Evolutionary conservation across 495 filamentous ascomycete species (phyloP).

Genomic region (Penicillium tannophilum): DNA sequence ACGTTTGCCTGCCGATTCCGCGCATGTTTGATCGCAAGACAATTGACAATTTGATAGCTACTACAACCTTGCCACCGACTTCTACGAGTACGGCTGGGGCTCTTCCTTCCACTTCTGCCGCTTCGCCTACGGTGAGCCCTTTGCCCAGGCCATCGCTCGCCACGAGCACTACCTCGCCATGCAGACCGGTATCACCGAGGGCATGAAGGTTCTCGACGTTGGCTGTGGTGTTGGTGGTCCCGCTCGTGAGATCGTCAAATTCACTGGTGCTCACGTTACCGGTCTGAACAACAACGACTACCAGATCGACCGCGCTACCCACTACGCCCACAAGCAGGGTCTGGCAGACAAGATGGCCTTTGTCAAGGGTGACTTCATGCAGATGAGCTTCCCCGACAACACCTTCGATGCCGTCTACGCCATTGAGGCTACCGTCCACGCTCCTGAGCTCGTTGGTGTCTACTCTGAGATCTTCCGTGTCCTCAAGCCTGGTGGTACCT

Average conservation of each 20-base stretch:
- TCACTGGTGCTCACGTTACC: constrained; percentile 84
- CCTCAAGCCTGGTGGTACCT: constrained; percentile 92
- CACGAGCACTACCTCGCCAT: constrained; percentile 98
- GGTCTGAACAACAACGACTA: constrained; percentile 99
- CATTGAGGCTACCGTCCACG: constrained; percentile 96
- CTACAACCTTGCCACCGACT: constrained; percentile 96
- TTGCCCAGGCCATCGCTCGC: constrained; percentile 91
- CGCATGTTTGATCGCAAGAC: constrained; percentile 3
- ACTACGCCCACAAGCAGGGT: constrained; percentile 80
- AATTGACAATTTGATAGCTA: constrained; percentile 57
- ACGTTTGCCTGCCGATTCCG: constrained; percentile 40
- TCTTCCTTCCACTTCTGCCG: constrained; percentile 98
- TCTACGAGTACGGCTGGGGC: constrained; percentile 98
- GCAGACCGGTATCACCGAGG: constrained; percentile 80
- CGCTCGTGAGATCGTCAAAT: constrained; percentile 96
- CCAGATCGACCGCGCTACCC: constrained; percentile 92
- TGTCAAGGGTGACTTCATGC: constrained; percentile 98
- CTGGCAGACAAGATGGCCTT: constrained; percentile 81
- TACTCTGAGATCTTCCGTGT: constrained; percentile 95
- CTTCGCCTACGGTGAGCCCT: constrained; percentile 84
- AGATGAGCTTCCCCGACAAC: constrained; percentile 95
- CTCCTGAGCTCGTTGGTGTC: constrained; percentile 90
- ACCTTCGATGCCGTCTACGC: constrained; percentile 95
- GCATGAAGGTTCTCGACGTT: constrained; percentile 92
- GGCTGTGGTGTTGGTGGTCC: constrained; percentile 97